Base-by-base conservation (phyloP, 2,329 filamentous ascomycete species). In the Beauveria varroae region DNA sequence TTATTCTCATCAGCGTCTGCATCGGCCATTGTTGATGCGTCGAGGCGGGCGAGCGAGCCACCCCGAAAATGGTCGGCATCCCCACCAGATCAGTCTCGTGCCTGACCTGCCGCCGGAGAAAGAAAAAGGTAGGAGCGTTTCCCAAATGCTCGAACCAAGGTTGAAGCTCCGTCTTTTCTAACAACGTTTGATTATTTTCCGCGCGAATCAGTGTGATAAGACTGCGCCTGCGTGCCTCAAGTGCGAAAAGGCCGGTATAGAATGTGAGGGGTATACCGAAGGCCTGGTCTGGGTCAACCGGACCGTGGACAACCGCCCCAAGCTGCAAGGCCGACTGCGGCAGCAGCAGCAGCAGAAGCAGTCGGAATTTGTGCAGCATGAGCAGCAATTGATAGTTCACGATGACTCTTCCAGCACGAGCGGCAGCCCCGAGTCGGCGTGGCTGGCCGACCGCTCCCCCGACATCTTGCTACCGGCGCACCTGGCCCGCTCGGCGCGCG, bases 401-500 rank as follows among this genome's bases (percentile, higher is more conserved):
- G 37, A 61, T 26, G 59, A 50, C 47, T 37, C 50, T 2, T 37
- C 37, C 50, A 46, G 40, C 49, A 12, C 37, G 3, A 20, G 28
- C 14, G 41, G 40, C 14, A 53, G 57, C 50, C 49, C 57, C 12
- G 49, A 52, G 47, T 24, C 55, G 16, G 44, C 56, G 20, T 40
- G n/a, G 26, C 12, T 34, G 22, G 26, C 40, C 6, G 37, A 54
- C 57, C 46, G 47, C 37, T 24, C 50, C 26, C 2, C 57, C 40
- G 57, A 60, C 49, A 60, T 60, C 49, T 7, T 53, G n/a, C 57
- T 61, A 37, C 59, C 59, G 20, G 24, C 26, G 24, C 28, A 61
- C 22, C 60, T 66, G 10, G 52, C 58, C 14, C 54, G 62, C 22
- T 64, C 64, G 7, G 63, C 64, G n/a, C 57, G 63, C 51, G 64